A percentile compares a stretch with the other conserved stretches of the same genome.
Evolutionary conservation across 192 early-diverging fungal genomes (phyloP).

Genomic region (Allomyces macrogynus): DNA sequence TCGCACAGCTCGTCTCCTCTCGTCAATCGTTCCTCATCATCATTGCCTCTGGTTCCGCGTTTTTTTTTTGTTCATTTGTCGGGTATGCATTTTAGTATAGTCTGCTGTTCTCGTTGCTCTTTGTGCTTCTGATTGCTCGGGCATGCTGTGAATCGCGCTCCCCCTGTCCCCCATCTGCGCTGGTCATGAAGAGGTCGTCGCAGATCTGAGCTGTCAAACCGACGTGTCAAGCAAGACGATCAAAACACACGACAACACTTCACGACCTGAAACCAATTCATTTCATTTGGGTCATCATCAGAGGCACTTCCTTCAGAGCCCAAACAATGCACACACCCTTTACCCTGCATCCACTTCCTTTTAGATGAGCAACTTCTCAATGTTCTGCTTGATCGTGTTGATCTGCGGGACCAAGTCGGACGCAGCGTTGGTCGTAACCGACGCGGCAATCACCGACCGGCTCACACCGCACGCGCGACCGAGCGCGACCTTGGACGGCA

Average conservation of each 20-base stretch:
- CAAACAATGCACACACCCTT: background rate
- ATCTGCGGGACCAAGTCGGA: conserved; percentile 90
- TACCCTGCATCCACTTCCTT: background rate
- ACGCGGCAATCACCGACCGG: conserved; percentile 74
- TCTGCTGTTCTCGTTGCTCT: too few species aligned
- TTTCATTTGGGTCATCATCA: too few species aligned
- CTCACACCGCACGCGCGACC: conserved; percentile 96
- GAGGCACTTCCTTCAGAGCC: background rate
- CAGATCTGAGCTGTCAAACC: too few species aligned
- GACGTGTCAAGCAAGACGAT: too few species aligned
- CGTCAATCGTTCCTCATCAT: background rate
- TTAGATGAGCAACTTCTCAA: conserved; percentile 85
- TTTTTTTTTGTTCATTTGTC: background rate
- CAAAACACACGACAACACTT: too few species aligned
- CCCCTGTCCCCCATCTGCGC: too few species aligned
- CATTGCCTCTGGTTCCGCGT: background rate
- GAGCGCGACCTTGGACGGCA: conserved; percentile 86
- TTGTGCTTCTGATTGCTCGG: too few species aligned
- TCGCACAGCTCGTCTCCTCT: background rate
- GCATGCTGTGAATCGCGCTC: too few species aligned
- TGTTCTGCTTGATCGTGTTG: conserved; percentile 66
- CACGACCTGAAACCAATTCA: too few species aligned
- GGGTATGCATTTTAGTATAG: too few species aligned
- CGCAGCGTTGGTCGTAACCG: conserved; percentile 93
- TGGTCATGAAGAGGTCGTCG: too few species aligned